Evolutionary conservation across 495 filamentous ascomycete genomes (phyloP).

Genomic region (Xylaria longipes): DNA sequence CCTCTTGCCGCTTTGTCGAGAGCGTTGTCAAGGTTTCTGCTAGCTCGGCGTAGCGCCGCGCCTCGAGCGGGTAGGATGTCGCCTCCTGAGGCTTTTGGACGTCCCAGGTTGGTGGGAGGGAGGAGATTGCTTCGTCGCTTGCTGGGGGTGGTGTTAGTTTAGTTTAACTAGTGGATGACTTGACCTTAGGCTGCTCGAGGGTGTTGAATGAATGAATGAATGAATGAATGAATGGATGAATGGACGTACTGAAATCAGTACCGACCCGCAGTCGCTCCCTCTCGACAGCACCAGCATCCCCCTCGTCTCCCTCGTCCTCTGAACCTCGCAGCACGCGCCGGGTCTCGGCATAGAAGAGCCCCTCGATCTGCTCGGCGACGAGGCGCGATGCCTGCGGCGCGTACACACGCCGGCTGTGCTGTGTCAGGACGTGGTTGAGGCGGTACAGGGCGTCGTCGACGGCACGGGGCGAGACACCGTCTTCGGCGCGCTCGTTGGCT

Average conservation of each 20-base stretch:
- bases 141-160: conserved; percentile 35
- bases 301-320: conserved; percentile 41
- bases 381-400: conserved; percentile 76
- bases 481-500: conserved; percentile 56
- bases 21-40: conserved; percentile 58
- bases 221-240: neutral
- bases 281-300: conserved; percentile 47
- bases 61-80: conserved; percentile 42
- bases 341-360: conserved; percentile 67
- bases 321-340: conserved; percentile 38
- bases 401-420: conserved; percentile 76
- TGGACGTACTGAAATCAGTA: conserved; percentile 48
- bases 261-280: conserved; percentile 37
- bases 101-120: conserved; percentile 53
- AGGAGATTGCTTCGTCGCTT: conserved; percentile 47
- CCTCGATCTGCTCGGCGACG: conserved; percentile 82
- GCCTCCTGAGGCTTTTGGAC: conserved; percentile 37
- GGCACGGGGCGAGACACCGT: conserved; percentile 60
- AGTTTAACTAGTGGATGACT: no score
- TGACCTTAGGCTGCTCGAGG: no score
- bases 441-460: conserved; percentile 53
- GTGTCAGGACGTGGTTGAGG: conserved; percentile 71
- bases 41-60: conserved; percentile 60
- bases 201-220: neutral
- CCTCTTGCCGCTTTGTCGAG: conserved; percentile 58